phyloP scores from a whole-genome alignment of 495 filamentous ascomycete species.

The Aspergillus steynii region DNA sequence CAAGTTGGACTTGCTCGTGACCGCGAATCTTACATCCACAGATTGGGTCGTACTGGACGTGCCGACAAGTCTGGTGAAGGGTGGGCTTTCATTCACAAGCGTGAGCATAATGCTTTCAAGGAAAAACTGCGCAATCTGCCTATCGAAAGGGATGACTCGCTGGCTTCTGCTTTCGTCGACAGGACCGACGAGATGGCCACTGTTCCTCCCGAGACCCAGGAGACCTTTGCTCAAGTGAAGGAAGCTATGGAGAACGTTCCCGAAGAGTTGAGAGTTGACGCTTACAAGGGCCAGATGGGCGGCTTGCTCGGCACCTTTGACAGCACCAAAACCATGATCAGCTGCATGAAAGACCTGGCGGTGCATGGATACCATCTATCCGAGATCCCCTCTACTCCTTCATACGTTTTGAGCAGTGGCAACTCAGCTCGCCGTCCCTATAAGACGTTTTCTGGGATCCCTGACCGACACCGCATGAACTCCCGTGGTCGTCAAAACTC shows the following conservation, averaged over 20 bases:
- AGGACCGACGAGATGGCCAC: slow-evolving; percentile 39
- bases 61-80: slow-evolving; percentile 79
- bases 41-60: slow-evolving; percentile 70
- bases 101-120: slow-evolving; percentile 54
- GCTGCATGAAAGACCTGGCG: slow-evolving; percentile 62
- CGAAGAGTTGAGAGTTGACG: slow-evolving; percentile 43
- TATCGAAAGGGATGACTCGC: slow-evolving; percentile 55
- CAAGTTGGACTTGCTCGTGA: slow-evolving; percentile 64
- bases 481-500: no score
- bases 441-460: no score
- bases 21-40: slow-evolving; percentile 71
- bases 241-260: slow-evolving; percentile 35
- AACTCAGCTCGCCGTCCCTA: no score
- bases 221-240: slow-evolving; percentile 38
- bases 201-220: slow-evolving; percentile 25
- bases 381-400: slow-evolving; percentile 44
- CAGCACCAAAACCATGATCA: slow-evolving; percentile 41
- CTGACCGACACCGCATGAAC: no score
- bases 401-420: no score
- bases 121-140: slow-evolving; percentile 60
- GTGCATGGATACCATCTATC: slow-evolving; percentile 61
- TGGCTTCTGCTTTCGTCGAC: slow-evolving; percentile 54
- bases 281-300: slow-evolving; percentile 56
- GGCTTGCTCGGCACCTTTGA: slow-evolving; percentile 27
- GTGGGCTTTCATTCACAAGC: slow-evolving; percentile 67